Evolutionary conservation across 2,329 filamentous ascomycete species (phyloP).

Genomic region (Pezicula carpinea): DNA sequence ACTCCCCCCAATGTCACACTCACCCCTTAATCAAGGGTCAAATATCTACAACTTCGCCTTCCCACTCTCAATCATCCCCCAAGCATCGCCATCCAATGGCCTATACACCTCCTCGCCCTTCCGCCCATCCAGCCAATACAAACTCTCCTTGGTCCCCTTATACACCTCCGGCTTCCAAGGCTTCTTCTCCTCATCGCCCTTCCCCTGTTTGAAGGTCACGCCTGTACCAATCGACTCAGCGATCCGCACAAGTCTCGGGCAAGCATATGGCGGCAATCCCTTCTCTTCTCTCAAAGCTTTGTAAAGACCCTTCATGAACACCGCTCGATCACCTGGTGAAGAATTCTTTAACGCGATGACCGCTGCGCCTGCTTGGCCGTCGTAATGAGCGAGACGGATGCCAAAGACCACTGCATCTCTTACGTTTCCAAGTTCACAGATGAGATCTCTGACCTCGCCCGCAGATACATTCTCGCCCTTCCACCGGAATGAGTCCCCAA

Average conservation of each 20-base stretch:
- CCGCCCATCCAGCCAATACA: constrained; percentile 40
- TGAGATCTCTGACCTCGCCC: constrained; percentile 39
- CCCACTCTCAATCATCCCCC: constrained; percentile 37
- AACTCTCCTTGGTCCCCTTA: constrained; percentile 28
- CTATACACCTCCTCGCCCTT: constrained; percentile 25
- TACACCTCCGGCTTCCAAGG: constrained; percentile 33
- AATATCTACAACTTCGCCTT: constrained; percentile 31
- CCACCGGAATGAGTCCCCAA: constrained; percentile 51
- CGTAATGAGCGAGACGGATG: constrained; percentile 36
- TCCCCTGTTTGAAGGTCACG: constrained; percentile 46
- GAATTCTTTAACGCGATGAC: constrained; percentile 36
- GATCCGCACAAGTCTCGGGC: constrained; percentile 42
- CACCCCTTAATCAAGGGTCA: too few relatives aligned
- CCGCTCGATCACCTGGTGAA: constrained; percentile 23
- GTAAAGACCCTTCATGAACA: constrained; percentile 35
- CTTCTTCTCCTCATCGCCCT: constrained; percentile 37
- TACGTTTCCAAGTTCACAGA: constrained; percentile 34
- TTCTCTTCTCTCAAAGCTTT: constrained; percentile 34
- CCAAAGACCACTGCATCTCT: constrained; percentile 41
- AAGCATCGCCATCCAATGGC: constrained; percentile 32
- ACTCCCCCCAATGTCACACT: too few relatives aligned
- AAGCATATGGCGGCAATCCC: constrained; percentile 40
- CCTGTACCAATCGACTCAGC: constrained; percentile 38
- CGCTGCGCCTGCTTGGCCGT: constrained; percentile 43
- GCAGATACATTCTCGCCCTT: constrained; percentile 44